phyloP scores from a whole-genome alignment of 257 asterid species.

The Salvia hispanica region DNA sequence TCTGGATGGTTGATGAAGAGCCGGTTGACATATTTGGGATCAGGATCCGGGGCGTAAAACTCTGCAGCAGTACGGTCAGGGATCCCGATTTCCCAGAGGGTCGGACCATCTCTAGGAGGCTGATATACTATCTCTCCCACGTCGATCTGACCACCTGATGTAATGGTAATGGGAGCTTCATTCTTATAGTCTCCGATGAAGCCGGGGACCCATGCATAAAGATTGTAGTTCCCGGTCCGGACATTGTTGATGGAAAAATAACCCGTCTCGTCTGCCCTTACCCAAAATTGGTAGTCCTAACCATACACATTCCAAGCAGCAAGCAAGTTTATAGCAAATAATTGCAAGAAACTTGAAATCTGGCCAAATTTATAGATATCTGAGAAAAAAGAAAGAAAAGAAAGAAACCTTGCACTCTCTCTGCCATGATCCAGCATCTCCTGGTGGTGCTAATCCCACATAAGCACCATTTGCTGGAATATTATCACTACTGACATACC shows the following conservation, averaged over 20 bases:
- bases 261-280: conserved; percentile 59
- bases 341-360: neutral
- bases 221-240: conserved; percentile 59
- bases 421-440: conserved; percentile 79
- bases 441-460: conserved; percentile 82
- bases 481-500: conserved; percentile 50
- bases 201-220: conserved; percentile 84
- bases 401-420: conserved; percentile 72
- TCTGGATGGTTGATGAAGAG: conserved; percentile 63
- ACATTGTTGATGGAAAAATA: conserved; percentile 56
- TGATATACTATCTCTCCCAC: conserved; percentile 56
- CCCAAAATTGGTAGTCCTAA: conserved; percentile 93
- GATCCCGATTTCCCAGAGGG: conserved; percentile 86
- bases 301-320: neutral
- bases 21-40: conserved; percentile 61
- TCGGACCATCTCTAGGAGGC: conserved; percentile 82
- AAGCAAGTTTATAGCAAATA: neutral
- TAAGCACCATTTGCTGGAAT: conserved; percentile 68
- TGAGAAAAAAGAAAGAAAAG: neutral
- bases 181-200: conserved; percentile 72
- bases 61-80: conserved; percentile 93
- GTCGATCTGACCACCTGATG: conserved; percentile 50
- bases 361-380: neutral
- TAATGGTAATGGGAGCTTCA: conserved; percentile 48
- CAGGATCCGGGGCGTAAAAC: conserved; percentile 79